Evolutionary conservation across 2,329 filamentous ascomycete genomes (phyloP), one percentile per base, ranked within the genome.

Genomic region (Aspergillus tanneri): DNA sequence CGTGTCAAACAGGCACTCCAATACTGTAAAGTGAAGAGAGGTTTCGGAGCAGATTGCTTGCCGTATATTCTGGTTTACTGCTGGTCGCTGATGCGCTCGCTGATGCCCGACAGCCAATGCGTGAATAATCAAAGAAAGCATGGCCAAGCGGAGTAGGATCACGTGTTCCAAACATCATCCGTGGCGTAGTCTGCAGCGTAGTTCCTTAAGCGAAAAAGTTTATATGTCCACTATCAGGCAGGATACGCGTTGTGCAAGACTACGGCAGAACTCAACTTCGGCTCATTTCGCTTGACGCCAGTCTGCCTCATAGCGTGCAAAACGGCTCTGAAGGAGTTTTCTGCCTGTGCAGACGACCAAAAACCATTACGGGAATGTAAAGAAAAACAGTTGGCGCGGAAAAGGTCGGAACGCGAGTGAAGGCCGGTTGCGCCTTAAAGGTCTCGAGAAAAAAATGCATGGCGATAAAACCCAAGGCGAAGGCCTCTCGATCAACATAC

Each of bases 401-500:
- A 50, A 49, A 43, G 48, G 54, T 62, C 60, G 60, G 53, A 62
- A 59, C 49, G 58, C 61, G 59, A 59, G 60, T 62, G 54, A 60
- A 61, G 62, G 59, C 61, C 64, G 64, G 62, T 66, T 63, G 64
- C 65, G 65, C 64, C 65, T 64, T 68, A 55, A 62, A 58, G 61
- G 63, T 66, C 62, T 68, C 61, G 67, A 72, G 66, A 53, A 71
- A 64, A n/a, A n/a, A 57, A 64, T 70, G 76, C 69, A 75, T 77
- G 82, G 81, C 84, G 83, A 86, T 80, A 76, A 84, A 85, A 80
- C 83, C 84, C 83, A 80, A 81, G 78, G 83, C 73, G 70, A 76
- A 68, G 76, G 82, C 85, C 85, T 86, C 79, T 87, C 83, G 80
- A 85, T 90, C 87, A 90, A 99, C 93, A 95, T 99, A 99, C 93